Conservation (phyloP, 192 early-diverging fungal genomes). For the Backusella psychrophila region DNA sequence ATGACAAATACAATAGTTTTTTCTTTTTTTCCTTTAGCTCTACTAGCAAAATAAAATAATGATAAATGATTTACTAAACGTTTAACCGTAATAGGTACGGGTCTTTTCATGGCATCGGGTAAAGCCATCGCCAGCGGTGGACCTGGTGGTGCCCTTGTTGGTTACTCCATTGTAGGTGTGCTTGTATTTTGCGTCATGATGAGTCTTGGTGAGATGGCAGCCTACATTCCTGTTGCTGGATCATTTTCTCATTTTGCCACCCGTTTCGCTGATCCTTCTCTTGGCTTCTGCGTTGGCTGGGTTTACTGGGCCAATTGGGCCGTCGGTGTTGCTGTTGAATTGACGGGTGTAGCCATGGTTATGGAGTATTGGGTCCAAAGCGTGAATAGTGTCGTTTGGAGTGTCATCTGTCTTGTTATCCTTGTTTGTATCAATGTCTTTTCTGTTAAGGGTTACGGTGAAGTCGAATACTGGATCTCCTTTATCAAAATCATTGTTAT, state of each 20-base stretch:
- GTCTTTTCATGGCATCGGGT: conserved; percentile 74
- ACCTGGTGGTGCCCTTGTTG: conserved; percentile 68
- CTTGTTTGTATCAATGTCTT: conserved; percentile 66
- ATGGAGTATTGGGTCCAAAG: conserved; percentile 53
- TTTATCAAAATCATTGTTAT: conserved; percentile 84
- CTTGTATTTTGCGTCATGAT: conserved; percentile 66
- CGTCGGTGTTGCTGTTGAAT: conserved; percentile 68
- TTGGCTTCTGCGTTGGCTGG: conserved; percentile 33
- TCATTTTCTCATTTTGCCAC: conserved; percentile 77
- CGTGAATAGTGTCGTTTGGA: conserved; percentile 37
- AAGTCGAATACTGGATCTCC: conserved; percentile 83
- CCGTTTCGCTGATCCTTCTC: conserved; percentile 82
- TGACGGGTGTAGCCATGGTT: conserved; percentile 72
- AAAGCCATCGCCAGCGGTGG: conserved; percentile 66
- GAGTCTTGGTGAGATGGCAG: conserved; percentile 80
- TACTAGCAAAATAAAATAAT: neutral
- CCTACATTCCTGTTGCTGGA: conserved; percentile 74
- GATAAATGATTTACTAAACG: neutral
- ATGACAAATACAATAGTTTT: neutral
- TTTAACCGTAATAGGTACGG: conserved; percentile 48
- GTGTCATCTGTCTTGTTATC: conserved; percentile 47
- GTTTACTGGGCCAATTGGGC: conserved; percentile 73
- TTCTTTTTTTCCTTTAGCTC: neutral
- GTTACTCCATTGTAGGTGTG: conserved; percentile 58
- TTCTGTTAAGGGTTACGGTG: conserved; percentile 75